Evolutionary conservation across 78 protist genomes (phyloP), one percentile per base, ranked within the genome.

Genomic region (Speleostelium caveatum): DNA sequence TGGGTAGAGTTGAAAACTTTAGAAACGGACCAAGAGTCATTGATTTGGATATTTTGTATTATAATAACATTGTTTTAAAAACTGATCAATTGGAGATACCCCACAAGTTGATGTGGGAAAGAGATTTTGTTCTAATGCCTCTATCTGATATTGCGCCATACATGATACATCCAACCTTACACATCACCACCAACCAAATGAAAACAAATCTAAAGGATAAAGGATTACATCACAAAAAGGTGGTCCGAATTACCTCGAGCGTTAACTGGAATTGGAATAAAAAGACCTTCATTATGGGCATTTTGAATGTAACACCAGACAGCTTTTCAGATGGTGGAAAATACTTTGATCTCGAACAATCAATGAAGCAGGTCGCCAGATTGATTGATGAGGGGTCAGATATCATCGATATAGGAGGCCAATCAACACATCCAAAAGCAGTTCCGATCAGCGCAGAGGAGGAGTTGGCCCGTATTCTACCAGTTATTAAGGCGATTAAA

Each of bases 241-340:
- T 83, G 0, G 12, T 42, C n/a, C 53, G 61, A 56, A 33, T 83
- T 21, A 14, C 53, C 10, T 61, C 51, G 4, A 53, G 38, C 2
- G 3, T 36, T 28, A 6, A 39, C 12, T 86, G 77, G 59, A 61
- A 59, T 41, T 65, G 62, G 75, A 87, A 74, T 22, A 59, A 55
- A 0, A 58, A 67, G 32, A 95, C 95, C n/a, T 69, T 28, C n/a
- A 63, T 95, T 66, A 93, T 93, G 97, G 97, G 96, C 59, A 56
- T 95, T 21, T 63, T 95, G 36, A 95, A 95, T 75, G 86, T 74
- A 19, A 95, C 97, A 22, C 95, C 97, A 1, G 97, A 95, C 61
- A 79, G 93, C 28, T 95, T 95, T 75, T 32, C 66, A 28, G 97
- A 95, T 79, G 97, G 97, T 55, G 94, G 94, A 22, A 39, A 32